Conservation (phyloP, 2,329 filamentous ascomycete genomes). For the Paramyrothecium sp. region DNA sequence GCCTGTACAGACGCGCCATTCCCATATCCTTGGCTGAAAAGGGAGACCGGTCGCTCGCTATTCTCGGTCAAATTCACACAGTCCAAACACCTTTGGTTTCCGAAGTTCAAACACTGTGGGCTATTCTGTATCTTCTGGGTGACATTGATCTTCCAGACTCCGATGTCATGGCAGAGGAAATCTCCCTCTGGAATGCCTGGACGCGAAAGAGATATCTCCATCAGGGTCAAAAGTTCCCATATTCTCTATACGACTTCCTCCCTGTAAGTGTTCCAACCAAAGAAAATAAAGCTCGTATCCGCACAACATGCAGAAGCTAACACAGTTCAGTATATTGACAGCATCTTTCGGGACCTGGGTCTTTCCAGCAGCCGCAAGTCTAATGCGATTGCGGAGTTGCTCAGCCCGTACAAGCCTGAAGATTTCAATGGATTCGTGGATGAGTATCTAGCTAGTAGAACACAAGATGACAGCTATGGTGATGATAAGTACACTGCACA, state of each 20-base stretch:
- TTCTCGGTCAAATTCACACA: constrained; percentile 4
- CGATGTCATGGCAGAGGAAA: constrained; percentile 1
- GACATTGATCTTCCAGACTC: not conserved
- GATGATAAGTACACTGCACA: not conserved
- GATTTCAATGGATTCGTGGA: not conserved
- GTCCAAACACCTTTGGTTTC: constrained; percentile 2
- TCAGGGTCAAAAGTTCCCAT: constrained; percentile 3
- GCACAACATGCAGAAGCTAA: not conserved
- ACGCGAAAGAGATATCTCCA: constrained; percentile 1
- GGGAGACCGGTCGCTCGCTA: constrained; percentile 1
- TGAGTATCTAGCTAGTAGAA: not conserved
- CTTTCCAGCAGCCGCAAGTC: not conserved
- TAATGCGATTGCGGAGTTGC: not conserved
- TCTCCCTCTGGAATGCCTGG: constrained; percentile 3
- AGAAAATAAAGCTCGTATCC: too few relatives aligned
- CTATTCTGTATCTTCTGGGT: constrained; percentile 1
- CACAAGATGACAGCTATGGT: not conserved
- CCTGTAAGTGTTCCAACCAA: not conserved
- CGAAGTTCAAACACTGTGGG: constrained; percentile 3
- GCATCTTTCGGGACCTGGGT: not conserved
- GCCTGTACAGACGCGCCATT: constrained; percentile 1
- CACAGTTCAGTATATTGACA: not conserved
- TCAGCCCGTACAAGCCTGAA: not conserved
- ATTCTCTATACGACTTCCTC: constrained; percentile 4
- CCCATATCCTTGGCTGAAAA: not conserved